Evolutionary conservation across 805 yeast genomes (phyloP).

Genomic region (Kodamaea neixiangensis): DNA sequence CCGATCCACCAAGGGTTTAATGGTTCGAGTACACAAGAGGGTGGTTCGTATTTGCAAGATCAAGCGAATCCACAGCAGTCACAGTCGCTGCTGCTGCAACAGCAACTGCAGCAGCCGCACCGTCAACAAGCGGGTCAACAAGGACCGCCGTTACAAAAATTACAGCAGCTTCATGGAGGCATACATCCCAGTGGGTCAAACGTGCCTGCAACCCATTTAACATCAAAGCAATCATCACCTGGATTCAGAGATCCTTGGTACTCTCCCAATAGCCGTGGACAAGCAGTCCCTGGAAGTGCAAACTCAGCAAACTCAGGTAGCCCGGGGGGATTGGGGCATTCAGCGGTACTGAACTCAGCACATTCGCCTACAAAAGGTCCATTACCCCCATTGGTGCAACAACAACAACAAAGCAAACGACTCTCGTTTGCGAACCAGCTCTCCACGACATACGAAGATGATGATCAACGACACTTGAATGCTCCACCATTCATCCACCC

Average conservation of each 20-base stretch:
- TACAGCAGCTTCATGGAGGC: conserved; percentile 1
- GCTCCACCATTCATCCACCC: conserved; percentile 38
- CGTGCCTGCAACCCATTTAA: neutral
- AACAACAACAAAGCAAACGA: conserved; percentile 30
- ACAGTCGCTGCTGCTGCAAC: conserved; percentile 9
- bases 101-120: conserved; percentile 7
- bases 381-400: conserved; percentile 15
- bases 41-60: neutral
- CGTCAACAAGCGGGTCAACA: conserved; percentile 7
- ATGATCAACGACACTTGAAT: conserved; percentile 21
- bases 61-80: conserved; percentile 5
- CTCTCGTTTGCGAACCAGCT: conserved; percentile 46
- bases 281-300: neutral
- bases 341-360: neutral
- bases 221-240: conserved; percentile 13
- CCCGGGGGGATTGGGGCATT: conserved; percentile 4
- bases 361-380: conserved; percentile 33
- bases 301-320: conserved; percentile 1
- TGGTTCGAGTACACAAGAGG: neutral
- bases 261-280: conserved; percentile 20
- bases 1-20: conserved; percentile 24
- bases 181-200: neutral
- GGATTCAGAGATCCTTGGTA: conserved; percentile 50
- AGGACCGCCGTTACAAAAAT: conserved; percentile 3
- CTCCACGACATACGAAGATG: conserved; percentile 53